Base-by-base conservation (phyloP, 2,329 filamentous ascomycete genomes). In the Ophiostoma triangulosporum region DNA sequence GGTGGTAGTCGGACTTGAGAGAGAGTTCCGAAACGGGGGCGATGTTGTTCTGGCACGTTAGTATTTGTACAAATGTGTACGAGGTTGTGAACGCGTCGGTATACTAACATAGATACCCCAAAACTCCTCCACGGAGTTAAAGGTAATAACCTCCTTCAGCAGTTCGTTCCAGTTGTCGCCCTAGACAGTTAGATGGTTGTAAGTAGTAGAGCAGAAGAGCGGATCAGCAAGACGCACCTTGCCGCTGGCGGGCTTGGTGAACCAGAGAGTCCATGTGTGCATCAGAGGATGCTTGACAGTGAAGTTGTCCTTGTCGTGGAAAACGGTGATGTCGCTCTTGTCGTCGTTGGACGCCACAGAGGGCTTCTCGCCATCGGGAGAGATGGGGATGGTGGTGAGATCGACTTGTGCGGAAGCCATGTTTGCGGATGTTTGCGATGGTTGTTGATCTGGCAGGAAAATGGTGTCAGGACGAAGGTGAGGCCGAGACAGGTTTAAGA, bases 91-190 rank as follows among this genome's bases (percentile, higher is more conserved):
- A 50, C 33, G 26, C 26, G 48, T 29, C 17, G 36, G 20, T 15
- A 29, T 36, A 76, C 90, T 68, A 78, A 98, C 94, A 71, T 97
- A 97, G 67, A 98, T 88, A 56, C 93, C 93, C 93, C 93, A 98
- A 72, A 98, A 98, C 70, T 98, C 94, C 73, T 98, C 93, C 26
- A 98, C 93, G 3, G 90, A 95, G 73, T 95, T 88, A 65, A 98
- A 97, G 54, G 88, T 96, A 65, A 98, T 96, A 63, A 98, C 91
- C 70, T 98, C 89, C 75, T 98, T 98, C 59, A 98, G 74, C 58
- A 97, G 75, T 68, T 98, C 93, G 62, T 94, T 94, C 93, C 94
- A 98, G 78, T 96, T 96, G 70, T 97, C 89, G 60, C 88, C 89
- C 88, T 95, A 43, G 55, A 38, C n/a, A 64, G 59, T 60, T 57